Evolutionary conservation across 1,284 basidiomycete species (phyloP).

Genomic region (Golubevia sp.): DNA sequence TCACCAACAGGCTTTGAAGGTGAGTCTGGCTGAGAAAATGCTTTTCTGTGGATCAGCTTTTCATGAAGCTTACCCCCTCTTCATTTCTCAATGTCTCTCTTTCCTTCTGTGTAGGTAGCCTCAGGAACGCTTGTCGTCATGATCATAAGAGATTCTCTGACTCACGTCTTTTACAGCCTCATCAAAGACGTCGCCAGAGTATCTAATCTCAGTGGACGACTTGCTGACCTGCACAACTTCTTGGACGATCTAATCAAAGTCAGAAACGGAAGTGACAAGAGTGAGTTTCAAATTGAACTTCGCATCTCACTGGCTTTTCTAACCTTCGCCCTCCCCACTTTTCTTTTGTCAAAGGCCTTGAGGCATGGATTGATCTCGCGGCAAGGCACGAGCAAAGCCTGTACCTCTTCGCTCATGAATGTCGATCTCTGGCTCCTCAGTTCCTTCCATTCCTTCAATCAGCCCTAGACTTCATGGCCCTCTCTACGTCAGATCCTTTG

Average conservation of each 20-base stretch:
- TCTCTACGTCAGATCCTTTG: constrained; percentile 49
- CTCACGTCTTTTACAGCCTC: constrained; percentile 44
- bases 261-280: constrained; percentile 32
- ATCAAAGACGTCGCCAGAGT: constrained; percentile 33
- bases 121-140: constrained; percentile 40
- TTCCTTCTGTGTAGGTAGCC: constrained; percentile 31
- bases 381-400: constrained; percentile 51
- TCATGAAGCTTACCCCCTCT: too few relatives aligned
- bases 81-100: too few relatives aligned
- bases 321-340: too few relatives aligned
- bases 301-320: too few relatives aligned
- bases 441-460: constrained; percentile 50
- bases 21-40: too few relatives aligned
- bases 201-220: constrained; percentile 40
- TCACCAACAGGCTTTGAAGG: constrained; percentile 28
- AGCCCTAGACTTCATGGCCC: constrained; percentile 51
- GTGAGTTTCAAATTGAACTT: too few relatives aligned
- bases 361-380: constrained; percentile 49
- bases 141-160: constrained; percentile 51
- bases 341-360: constrained; percentile 8
- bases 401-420: constrained; percentile 51
- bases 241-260: constrained; percentile 50
- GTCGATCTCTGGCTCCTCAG: constrained; percentile 39
- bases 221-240: constrained; percentile 52
- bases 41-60: too few relatives aligned